phyloP scores from a whole-genome alignment of 495 filamentous ascomycete genomes.

The Sabuloglossum arenarium region DNA sequence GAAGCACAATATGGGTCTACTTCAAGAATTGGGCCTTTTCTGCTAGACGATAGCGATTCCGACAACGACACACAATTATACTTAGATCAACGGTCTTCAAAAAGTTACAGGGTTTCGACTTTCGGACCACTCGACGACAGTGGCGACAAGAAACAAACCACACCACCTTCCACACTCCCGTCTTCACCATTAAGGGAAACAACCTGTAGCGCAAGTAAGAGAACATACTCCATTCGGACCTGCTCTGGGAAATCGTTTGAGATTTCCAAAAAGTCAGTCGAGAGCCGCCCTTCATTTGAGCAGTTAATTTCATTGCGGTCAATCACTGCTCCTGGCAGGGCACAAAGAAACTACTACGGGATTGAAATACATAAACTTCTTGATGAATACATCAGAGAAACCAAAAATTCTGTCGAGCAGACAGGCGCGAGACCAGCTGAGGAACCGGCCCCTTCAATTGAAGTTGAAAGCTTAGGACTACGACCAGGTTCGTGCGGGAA shows the following conservation, averaged over 20 bases:
- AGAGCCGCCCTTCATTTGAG: constrained; percentile 36
- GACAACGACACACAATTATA: constrained; percentile 18
- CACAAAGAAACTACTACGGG: constrained; percentile 74
- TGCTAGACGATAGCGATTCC: constrained; percentile 25
- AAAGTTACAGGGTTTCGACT: not conserved
- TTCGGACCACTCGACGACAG: not conserved
- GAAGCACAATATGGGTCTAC: constrained; percentile 5
- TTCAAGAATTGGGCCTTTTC: constrained; percentile 20
- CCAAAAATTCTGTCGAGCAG: constrained; percentile 15
- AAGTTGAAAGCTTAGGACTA: constrained; percentile 17
- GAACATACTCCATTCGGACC: constrained; percentile 27
- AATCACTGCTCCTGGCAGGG: constrained; percentile 41
- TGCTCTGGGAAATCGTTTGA: constrained; percentile 42
- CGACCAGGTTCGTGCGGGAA: constrained; percentile 26
- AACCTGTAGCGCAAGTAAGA: not conserved
- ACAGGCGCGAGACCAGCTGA: constrained; percentile 12
- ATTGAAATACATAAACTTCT: constrained; percentile 72
- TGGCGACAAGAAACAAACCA: not conserved
- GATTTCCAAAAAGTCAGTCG: constrained; percentile 29
- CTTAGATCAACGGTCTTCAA: constrained; percentile 19
- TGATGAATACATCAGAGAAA: constrained; percentile 37
- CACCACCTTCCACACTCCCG: not conserved
- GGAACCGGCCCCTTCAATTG: constrained; percentile 15
- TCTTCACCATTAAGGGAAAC: constrained; percentile 4
- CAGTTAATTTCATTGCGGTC: constrained; percentile 49